Conservation (phyloP, 2,329 filamentous ascomycete species). For the Cercospora berteroae region DNA sequence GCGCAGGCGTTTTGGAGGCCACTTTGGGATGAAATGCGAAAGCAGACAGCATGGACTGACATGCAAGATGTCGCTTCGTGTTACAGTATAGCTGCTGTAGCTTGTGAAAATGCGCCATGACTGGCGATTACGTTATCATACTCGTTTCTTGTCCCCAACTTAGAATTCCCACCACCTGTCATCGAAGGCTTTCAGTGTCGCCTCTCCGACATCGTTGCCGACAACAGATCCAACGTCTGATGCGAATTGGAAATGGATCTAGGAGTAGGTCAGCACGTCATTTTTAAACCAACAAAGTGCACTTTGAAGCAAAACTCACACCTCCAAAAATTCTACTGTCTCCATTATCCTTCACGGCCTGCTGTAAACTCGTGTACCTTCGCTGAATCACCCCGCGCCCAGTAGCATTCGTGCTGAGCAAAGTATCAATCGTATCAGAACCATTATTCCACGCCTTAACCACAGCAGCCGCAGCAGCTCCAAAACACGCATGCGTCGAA, state of each 20-base stretch:
- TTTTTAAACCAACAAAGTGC: too few species aligned
- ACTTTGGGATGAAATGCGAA: background rate
- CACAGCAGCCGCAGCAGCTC: conserved; percentile 30
- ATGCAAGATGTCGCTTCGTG: background rate
- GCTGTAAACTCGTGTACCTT: conserved; percentile 29
- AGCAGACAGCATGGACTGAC: background rate
- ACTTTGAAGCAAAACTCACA: background rate
- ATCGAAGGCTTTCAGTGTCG: conserved; percentile 8
- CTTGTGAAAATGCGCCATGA: background rate
- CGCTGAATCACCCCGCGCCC: conserved; percentile 30
- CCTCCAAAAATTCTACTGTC: conserved; percentile 34
- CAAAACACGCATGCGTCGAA: conserved; percentile 34
- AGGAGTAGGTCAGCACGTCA: background rate
- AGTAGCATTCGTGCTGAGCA: conserved; percentile 33
- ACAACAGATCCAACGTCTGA: conserved; percentile 28
- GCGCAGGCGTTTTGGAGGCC: background rate
- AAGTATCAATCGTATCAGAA: conserved; percentile 25
- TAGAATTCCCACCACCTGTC: conserved; percentile 8
- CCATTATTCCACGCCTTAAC: conserved; percentile 28
- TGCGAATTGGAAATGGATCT: conserved; percentile 34
- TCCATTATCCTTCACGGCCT: conserved; percentile 33
- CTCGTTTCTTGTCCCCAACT: background rate
- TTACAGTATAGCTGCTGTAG: background rate
- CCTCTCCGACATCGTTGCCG: conserved; percentile 15
- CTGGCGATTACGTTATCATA: background rate